phyloP scores from a whole-genome alignment of 2,329 filamentous ascomycete genomes.

The Arthrobotrys pseudoclavata region DNA sequence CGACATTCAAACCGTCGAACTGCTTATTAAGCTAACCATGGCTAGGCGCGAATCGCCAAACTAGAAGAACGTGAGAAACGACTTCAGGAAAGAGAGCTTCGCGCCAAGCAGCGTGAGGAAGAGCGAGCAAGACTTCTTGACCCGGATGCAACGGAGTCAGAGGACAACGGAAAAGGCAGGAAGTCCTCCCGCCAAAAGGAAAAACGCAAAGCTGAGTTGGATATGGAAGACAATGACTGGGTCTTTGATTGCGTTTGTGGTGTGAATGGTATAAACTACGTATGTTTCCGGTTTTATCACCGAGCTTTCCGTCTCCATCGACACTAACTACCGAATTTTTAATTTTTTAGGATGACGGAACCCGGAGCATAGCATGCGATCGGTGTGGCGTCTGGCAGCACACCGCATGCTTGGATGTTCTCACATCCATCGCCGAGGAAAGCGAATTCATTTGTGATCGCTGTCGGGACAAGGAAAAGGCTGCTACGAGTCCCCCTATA shows the following conservation, averaged over 20 bases:
- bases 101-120: conserved; percentile 85
- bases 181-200: conserved; percentile 59
- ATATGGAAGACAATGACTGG: conserved; percentile 83
- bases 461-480: conserved; percentile 72
- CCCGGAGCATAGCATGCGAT: conserved; percentile 93
- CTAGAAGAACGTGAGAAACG: conserved; percentile 61
- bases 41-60: conserved; percentile 80
- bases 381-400: conserved; percentile 97
- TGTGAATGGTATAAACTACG: conserved; percentile 83
- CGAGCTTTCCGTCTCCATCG: neutral
- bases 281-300: conserved; percentile 64
- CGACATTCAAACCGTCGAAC: conserved; percentile 65
- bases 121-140: conserved; percentile 50
- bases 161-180: conserved; percentile 33
- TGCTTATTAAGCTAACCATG: conserved; percentile 62
- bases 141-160: conserved; percentile 54
- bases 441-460: conserved; percentile 87
- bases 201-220: conserved; percentile 61
- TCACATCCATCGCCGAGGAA: conserved; percentile 81
- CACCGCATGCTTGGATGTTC: conserved; percentile 88
- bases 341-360: conserved; percentile 79
- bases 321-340: conserved; percentile 17
- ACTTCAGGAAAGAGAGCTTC: conserved; percentile 74
- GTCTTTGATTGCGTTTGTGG: conserved; percentile 95
- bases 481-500: conserved; percentile 67